Base-by-base conservation (phyloP, 2,329 filamentous ascomycete species). In the Xylaria polymorpha region DNA sequence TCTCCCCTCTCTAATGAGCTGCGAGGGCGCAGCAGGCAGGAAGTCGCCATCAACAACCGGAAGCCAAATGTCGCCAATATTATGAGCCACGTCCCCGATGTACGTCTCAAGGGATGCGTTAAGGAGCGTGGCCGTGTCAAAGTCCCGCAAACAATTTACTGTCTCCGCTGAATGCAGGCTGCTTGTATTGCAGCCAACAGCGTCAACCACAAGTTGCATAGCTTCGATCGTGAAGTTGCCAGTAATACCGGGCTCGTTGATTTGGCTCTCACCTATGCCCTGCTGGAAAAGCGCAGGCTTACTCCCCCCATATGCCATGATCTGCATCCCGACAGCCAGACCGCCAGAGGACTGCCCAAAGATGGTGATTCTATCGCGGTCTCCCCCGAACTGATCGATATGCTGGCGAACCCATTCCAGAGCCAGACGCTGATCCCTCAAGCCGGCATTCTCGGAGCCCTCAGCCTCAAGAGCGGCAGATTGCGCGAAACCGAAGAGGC, bases 61-160 rank as follows among this genome's bases (percentile, higher is more conserved):
- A 46, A 83, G 78, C 82, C 84, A 87, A 59, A 85, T 81, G 64
- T 87, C 85, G 14, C 85, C 85, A 48, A 81, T 79, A 70, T 89
- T 88, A 74, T 81, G 72, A 14, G 73, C 75, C 81, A 80, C 78
- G 58, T 81, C 83, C 5, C 71, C 74, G 9, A 69, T 51, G 62
- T 85, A 82, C 0, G 83, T 85, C 0, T 77, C 73, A n/a, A 83
- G 72, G 0, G 84, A 81, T 0, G 83, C 80, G 50, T 82, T 78
- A 18, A 86, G 77, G 5, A 88, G 76, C 0, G 79, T 79, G 1
- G 80, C 74, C 64, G 79, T 84, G 63, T 82, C 80, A 41, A 85
- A 76, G 10, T 69, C 59, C 3, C 85, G 81, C 9, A 88, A 79
- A 66, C 86, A 88, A 0, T 75, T 66, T n/a, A 88, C 74, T 0